Percentiles rank a stretch among this genome's conserved stretches.
phyloP scores from a whole-genome alignment of 495 filamentous ascomycete genomes.

The Trichoderma erinaceum region DNA sequence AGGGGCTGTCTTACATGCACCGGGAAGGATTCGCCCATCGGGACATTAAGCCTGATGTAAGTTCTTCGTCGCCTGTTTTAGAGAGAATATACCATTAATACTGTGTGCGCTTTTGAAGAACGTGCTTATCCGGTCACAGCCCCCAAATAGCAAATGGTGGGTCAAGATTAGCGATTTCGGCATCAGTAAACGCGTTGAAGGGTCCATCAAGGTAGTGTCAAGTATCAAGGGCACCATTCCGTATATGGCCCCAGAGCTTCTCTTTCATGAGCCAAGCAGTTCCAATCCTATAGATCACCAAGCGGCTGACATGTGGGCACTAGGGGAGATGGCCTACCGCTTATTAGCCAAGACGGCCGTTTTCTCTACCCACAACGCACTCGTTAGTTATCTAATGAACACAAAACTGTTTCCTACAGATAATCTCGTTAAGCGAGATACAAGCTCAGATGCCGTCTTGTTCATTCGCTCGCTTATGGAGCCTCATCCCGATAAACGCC shows the following conservation, averaged over 20 bases:
- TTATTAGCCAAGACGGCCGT: constrained; percentile 6
- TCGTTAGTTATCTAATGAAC: not conserved
- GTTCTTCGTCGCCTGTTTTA: constrained; percentile 15
- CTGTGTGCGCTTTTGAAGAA: no score
- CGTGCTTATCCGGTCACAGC: constrained; percentile 13
- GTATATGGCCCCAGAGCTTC: constrained; percentile 39
- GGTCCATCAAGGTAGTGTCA: constrained; percentile 20
- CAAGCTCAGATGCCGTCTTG: not conserved
- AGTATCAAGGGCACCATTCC: constrained; percentile 30
- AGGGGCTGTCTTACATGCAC: constrained; percentile 43
- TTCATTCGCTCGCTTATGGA: not conserved
- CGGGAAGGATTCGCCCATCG: constrained; percentile 41
- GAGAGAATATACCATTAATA: not conserved
- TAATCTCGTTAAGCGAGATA: not conserved
- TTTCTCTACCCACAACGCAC: not conserved
- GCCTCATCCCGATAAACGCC: not conserved
- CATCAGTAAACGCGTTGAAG: constrained; percentile 34
- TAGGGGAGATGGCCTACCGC: constrained; percentile 17
- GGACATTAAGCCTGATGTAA: constrained; percentile 45
- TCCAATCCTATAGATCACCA: not conserved
- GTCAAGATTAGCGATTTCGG: constrained; percentile 46
- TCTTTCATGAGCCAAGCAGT: not conserved
- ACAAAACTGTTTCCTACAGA: not conserved
- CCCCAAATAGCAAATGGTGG: constrained; percentile 27
- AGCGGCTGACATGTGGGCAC: constrained; percentile 21